These are phyloP conservation scores for Ogataea angusta DNA, from an alignment of 805 yeast genomes.

Conservation along the genomic window DNA sequence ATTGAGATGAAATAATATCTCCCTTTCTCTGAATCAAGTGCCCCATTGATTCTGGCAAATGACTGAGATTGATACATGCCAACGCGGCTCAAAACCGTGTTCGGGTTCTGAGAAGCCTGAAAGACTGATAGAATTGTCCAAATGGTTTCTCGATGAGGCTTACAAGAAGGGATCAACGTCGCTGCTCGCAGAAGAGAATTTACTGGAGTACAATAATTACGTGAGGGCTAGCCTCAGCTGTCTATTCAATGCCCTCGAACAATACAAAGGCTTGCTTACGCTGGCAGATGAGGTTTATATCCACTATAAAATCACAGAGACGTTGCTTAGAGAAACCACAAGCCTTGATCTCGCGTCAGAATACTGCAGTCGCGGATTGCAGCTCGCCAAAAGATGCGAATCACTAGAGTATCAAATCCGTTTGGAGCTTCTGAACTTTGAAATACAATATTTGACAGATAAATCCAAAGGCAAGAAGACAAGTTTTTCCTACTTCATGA, in stretches of 20 bases:
- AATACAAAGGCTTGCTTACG: conserved; percentile 31
- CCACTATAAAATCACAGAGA: conserved; percentile 35
- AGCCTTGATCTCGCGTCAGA: conserved; percentile 41
- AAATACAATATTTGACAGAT: conserved; percentile 33
- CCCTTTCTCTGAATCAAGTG: not conserved
- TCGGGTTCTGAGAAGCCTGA: conserved; percentile 1
- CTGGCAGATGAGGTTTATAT: conserved; percentile 34
- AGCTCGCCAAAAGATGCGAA: conserved; percentile 25
- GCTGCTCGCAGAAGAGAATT: conserved; percentile 20
- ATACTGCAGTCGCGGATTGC: conserved; percentile 30
- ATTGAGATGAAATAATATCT: not conserved
- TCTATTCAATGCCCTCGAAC: conserved; percentile 32
- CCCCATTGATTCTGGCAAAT: not conserved
- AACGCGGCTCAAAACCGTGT: not conserved
- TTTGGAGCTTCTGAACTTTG: conserved; percentile 32
- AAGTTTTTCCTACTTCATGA: conserved; percentile 33
- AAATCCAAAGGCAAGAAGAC: conserved; percentile 20
- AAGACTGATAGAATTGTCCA: conserved; percentile 11
- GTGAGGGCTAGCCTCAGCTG: conserved; percentile 38
- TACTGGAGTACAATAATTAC: conserved; percentile 28
- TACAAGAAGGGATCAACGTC: conserved; percentile 13
- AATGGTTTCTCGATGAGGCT: conserved; percentile 17
- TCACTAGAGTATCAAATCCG: conserved; percentile 33
- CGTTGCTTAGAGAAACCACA: conserved; percentile 41
- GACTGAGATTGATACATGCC: not conserved